A percentile compares a stretch with the other conserved stretches of the same genome.
phyloP scores from a whole-genome alignment of 768 basidiomycete genomes.

The Daedaleopsis nitida region DNA sequence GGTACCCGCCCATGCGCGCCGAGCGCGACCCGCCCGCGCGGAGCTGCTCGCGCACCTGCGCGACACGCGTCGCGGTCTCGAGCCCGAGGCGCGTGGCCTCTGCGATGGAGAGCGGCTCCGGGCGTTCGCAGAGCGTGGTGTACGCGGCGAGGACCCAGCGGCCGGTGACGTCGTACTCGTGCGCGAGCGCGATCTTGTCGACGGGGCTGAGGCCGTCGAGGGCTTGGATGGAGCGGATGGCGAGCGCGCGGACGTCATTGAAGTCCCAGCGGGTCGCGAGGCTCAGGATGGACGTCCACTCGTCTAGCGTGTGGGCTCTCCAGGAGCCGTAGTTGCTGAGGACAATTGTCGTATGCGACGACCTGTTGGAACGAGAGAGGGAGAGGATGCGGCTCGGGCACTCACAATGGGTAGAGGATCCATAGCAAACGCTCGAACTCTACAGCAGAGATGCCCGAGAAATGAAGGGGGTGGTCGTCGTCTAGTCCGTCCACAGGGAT shows the following conservation, averaged over 20 bases:
- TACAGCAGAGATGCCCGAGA: conserved; percentile 44
- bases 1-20: conserved; percentile 16
- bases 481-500: conserved; percentile 24
- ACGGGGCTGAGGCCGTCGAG: conserved; percentile 35
- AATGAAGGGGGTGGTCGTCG: conserved; percentile 32
- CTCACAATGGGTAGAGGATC: conserved; percentile 66
- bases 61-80: conserved; percentile 39
- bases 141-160: conserved; percentile 40
- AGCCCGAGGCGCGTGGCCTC: conserved; percentile 47
- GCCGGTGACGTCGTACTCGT: conserved; percentile 35
- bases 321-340: conserved; percentile 56
- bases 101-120: conserved; percentile 36
- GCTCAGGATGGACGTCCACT: conserved; percentile 44
- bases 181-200: conserved; percentile 42
- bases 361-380: conserved; percentile 6
- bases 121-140: conserved; percentile 37
- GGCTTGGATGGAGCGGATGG: conserved; percentile 41
- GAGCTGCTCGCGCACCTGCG: conserved; percentile 39
- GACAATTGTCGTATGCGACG: background rate
- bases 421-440: conserved; percentile 60
- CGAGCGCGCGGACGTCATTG: conserved; percentile 39
- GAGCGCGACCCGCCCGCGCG: conserved; percentile 7
- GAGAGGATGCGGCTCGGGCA: background rate
- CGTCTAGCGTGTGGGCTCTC: conserved; percentile 40
- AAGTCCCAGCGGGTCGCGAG: conserved; percentile 46